Base-by-base conservation (phyloP, 805 yeast genomes). In the Kurtzmaniella fragi region DNA sequence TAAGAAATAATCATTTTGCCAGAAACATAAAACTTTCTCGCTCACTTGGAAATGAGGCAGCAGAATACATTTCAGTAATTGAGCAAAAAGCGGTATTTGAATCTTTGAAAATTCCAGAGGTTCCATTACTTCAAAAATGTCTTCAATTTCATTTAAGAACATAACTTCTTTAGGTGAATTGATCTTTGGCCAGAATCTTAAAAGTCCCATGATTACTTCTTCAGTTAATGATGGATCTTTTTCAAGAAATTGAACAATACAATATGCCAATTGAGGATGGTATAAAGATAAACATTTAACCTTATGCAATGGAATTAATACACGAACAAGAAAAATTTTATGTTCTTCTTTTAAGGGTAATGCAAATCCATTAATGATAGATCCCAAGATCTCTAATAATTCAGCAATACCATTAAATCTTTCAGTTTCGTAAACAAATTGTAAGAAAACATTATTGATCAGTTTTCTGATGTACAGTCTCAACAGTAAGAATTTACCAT, bases 1-100 rank as follows among this genome's bases (percentile, higher is more conserved):
- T 47, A 90, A 77, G 60, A 93, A 90, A 64, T 87, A 90, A 56
- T 93, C 98, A 61, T 91, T 91, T 53, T 87, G 85, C 93, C 96
- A 93, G 61, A 80, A 88, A 57, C 90, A 84, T 43, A 93, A 75
- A 2, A 93, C 96, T 50, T 95, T 88, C 64, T 93, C 99, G 42
- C 95, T 84, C 17, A 93, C 96, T 71, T 93, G 99, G 71, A 93
- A 95, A 67, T 93, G 98, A 20, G 96, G 87, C 2, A 95, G 85
- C 20, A 95, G 77, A 30, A 93, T 90, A 65, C 98, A 91, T 62
- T 85, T 88, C 37, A 96, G 84, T 47, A 93, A 73, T 64, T 93
- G 99, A 25, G 91, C 95, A 64, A 90, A 90, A 35, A 93, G 68
- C 3, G 98, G 98, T 2, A 89, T 84, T 62, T 90, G 95, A 47